Evolutionary conservation across 495 filamentous ascomycete genomes (phyloP).

Genomic region (Cetradonia linearis): DNA sequence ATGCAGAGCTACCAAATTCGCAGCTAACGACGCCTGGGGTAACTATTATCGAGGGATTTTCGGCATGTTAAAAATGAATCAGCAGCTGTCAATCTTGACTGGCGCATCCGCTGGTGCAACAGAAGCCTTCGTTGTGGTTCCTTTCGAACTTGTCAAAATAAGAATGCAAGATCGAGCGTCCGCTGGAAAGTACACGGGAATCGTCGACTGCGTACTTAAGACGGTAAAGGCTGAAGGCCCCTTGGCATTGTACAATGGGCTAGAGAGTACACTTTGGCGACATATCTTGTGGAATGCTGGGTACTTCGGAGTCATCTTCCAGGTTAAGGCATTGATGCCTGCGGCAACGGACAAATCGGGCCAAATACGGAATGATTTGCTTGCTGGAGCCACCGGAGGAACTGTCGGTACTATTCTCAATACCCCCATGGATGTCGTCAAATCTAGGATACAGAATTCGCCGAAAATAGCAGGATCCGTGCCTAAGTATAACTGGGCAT

Average conservation of each 20-base stretch:
- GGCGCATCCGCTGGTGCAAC: slow-evolving; percentile 92
- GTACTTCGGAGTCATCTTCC: slow-evolving; percentile 98
- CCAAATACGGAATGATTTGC: slow-evolving; percentile 75
- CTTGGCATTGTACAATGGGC: slow-evolving; percentile 87
- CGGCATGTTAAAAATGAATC: slow-evolving; percentile 75
- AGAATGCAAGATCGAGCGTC: slow-evolving; percentile 90
- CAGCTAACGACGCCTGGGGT: slow-evolving; percentile 97
- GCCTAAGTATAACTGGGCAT: slow-evolving; percentile 98
- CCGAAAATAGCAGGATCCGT: slow-evolving; percentile 64
- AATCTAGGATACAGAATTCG: slow-evolving; percentile 92
- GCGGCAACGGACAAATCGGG: slow-evolving; percentile 64
- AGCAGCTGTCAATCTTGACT: slow-evolving; percentile 78
- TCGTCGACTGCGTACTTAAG: slow-evolving; percentile 81
- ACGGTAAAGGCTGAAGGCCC: slow-evolving; percentile 75
- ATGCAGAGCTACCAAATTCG: slow-evolving; percentile 87
- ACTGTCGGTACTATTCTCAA: slow-evolving; percentile 90
- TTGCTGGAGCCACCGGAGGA: slow-evolving; percentile 79
- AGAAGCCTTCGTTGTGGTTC: slow-evolving; percentile 89
- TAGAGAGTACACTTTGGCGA: slow-evolving; percentile 93
- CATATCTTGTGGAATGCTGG: slow-evolving; percentile 96
- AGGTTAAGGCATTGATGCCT: slow-evolving; percentile 76
- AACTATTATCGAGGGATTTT: slow-evolving; percentile 79
- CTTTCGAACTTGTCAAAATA: slow-evolving; percentile 94
- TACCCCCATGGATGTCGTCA: slow-evolving; percentile 96
- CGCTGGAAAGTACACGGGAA: slow-evolving; percentile 87